Evolutionary conservation across 208 protist genomes (phyloP).

Genomic region (Leishmania tropica): DNA sequence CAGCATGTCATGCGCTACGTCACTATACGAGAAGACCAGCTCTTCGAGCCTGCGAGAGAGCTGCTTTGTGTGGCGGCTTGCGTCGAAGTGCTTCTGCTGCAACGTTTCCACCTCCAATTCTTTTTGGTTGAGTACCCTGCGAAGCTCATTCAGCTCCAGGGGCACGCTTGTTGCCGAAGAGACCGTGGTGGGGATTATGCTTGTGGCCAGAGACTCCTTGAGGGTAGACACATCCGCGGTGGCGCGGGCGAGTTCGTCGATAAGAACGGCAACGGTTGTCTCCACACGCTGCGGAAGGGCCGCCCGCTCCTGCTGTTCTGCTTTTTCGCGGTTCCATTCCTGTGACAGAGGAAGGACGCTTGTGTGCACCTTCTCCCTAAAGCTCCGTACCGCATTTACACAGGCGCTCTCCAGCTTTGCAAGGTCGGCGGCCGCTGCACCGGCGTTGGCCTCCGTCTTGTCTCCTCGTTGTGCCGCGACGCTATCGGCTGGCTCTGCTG

Average conservation of each 20-base stretch:
- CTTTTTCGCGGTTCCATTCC: slow-evolving; percentile 18
- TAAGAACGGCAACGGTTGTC: slow-evolving; percentile 13
- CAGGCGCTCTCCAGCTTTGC: slow-evolving; percentile 14
- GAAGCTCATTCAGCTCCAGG: slow-evolving; percentile 17
- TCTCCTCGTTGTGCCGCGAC: not conserved
- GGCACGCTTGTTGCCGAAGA: not conserved
- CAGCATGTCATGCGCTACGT: slow-evolving; percentile 33
- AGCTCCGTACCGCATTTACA: not conserved
- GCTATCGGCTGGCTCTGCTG: not conserved
- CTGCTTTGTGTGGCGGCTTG: slow-evolving; percentile 36
- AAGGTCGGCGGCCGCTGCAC: not conserved
- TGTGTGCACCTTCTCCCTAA: slow-evolving; percentile 7
- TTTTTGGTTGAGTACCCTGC: slow-evolving; percentile 19
- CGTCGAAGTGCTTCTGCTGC: slow-evolving; percentile 46
- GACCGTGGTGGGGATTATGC: not conserved
- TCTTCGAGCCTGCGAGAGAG: slow-evolving; percentile 43
- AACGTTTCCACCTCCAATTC: slow-evolving; percentile 29
- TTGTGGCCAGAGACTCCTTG: not conserved
- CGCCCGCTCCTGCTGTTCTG: slow-evolving; percentile 12
- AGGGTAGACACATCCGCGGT: slow-evolving; percentile 15
- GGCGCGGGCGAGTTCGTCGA: slow-evolving; percentile 17
- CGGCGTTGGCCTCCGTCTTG: not conserved
- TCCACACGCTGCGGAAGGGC: slow-evolving; percentile 18
- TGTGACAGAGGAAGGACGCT: not conserved
- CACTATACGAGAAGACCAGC: slow-evolving; percentile 34